Base-by-base conservation (phyloP, 2,329 filamentous ascomycete genomes). In the Paraphoma chrysanthemicola region DNA sequence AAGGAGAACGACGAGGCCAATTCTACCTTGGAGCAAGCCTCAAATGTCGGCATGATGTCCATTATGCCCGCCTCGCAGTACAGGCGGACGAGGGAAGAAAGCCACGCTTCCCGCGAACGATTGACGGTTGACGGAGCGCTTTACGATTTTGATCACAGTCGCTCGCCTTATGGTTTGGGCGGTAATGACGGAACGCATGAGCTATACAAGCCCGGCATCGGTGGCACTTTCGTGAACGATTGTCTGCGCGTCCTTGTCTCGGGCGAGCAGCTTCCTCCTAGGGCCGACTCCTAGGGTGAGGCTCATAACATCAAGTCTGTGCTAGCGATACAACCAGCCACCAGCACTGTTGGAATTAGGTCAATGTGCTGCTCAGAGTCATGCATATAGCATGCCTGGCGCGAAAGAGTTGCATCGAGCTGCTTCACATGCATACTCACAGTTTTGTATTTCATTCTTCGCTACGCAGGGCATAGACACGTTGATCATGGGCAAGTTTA, bases 1-100 rank as follows among this genome's bases (percentile, higher is more conserved):
- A 70, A 70, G 41, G 67, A 70, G 33, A 70, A 69, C 46, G 17
- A 41, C 9, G 46, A 45, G 11, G 45, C 44, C 18, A 51, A 59
- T 10, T 30, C 39, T 10, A 58, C 59, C 9, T 36, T 52, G 3
- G 52, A 53, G 14, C 47, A 51, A 1, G 29, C 8, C 16, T 33
- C 51, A 11, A 48, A 59, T 14, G 30, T 51, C 6, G 41, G 56
- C 11, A 49, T 57, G 6, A 48, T 68, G 1, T 56, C 55, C 8
- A 49, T 68, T 42, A 59, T 66, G 10, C 59, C 67, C 30, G 57
- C 51, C 18, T 59, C 63, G 28, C 55, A 62, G 18, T 62, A 64
- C 29, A 53, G 28, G 44, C 54, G 28, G 18, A 51, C 49, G 0
- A 54, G 51, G n/a, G 60, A 51, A 23, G 46, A 60, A 11, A 42